These are phyloP conservation scores for Cercospora canescens DNA, from an alignment of 2,329 filamentous ascomycete species.

Conservation along the genomic window DNA sequence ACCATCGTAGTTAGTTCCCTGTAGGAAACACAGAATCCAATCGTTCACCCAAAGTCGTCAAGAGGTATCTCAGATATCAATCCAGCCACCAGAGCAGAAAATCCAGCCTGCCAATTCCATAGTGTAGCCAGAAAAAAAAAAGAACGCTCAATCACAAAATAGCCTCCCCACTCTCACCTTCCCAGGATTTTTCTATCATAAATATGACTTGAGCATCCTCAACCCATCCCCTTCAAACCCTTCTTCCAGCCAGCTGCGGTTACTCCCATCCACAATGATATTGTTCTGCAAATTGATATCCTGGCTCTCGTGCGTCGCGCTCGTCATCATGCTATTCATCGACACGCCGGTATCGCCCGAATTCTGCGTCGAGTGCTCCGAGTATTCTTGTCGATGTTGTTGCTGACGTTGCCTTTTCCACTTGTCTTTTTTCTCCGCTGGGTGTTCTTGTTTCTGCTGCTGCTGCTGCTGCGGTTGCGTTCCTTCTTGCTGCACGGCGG, in stretches of 20 bases:
- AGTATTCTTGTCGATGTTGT: background rate
- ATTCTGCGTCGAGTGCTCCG: background rate
- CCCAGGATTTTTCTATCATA: background rate
- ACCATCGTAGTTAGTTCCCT: too few relatives aligned
- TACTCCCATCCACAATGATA: conserved; percentile 8
- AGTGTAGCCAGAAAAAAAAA: too few relatives aligned
- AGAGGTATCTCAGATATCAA: too few relatives aligned
- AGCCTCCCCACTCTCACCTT: too few relatives aligned
- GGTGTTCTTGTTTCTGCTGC: too few relatives aligned
- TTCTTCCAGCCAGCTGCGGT: conserved; percentile 11
- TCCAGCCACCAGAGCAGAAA: background rate
- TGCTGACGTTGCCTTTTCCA: background rate
- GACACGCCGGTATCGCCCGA: background rate
- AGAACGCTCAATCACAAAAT: background rate
- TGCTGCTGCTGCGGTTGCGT: too few relatives aligned
- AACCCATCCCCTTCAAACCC: conserved; percentile 1
- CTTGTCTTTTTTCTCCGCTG: too few relatives aligned
- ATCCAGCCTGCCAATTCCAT: background rate
- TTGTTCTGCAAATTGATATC: conserved; percentile 9
- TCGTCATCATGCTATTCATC: background rate
- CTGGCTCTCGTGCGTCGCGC: background rate
- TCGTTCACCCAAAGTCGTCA: too few relatives aligned
- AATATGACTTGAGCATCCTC: background rate
- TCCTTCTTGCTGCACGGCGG: background rate
- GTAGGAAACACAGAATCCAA: too few relatives aligned